Base-by-base conservation (phyloP, 2,329 filamentous ascomycete species). In the Botrytis deweyae region DNA sequence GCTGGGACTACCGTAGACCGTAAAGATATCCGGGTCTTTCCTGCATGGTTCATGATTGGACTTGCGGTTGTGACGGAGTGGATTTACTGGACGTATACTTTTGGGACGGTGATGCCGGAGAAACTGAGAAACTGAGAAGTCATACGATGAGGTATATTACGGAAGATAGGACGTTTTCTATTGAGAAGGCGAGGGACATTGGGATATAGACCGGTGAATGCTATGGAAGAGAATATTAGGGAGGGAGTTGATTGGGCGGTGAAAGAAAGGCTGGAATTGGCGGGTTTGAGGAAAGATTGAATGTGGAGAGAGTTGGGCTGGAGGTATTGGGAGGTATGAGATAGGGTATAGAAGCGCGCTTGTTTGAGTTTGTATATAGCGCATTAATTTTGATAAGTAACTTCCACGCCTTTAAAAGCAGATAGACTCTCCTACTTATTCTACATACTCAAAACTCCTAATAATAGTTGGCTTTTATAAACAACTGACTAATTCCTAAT, bases 81-180 rank as follows among this genome's bases (percentile, higher is more conserved):
- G 70, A 9, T 73, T 12, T 70, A 72, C 36, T 74, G 65, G 62
- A 62, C 59, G 44, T 75, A 72, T 46, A 74, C 69, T 22, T 58
- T 76, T 46, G 72, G 72, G 8, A 75, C 44, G 4, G 65, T 33
- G 38, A 72, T 22, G 9, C 70, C 38, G 18, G 36, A 59, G 16
- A 29, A 18, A 8, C n/a, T 55, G 29, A 67, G 64, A 36, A 67
- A 8, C n/a, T 55, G 29, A 67, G 64, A 36, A 67, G 33, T 38
- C n/a, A 55, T 29, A 55, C 29, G 36, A 49, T 55, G 29, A 44
- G 40, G 7, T 38, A 46, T n/a, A 67, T 67, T 7, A 67, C n/a
- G 8, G n/a, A 46, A 49, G 65, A 67, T 18, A 55, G 29, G 36
- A 67, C 7, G 3, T 40, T 40, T 29, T 55, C 33, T 1, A 55